These are phyloP conservation scores for Sporothrix variecibatus DNA, from an alignment of 2,329 filamentous ascomycete species.

Conservation along the genomic window DNA sequence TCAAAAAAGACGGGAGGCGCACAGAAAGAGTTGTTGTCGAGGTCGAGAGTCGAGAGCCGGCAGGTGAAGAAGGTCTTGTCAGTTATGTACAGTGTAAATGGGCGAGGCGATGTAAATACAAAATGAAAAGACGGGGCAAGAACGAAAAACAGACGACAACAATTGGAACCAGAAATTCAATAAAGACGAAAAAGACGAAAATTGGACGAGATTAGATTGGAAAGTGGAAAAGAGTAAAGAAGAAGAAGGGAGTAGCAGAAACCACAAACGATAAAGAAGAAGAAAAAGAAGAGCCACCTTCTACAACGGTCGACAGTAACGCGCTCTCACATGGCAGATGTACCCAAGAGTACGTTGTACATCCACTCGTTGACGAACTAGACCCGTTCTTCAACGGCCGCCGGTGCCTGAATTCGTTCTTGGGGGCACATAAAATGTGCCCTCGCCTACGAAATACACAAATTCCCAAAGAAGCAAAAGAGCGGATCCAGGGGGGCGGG, in stretches of 20 bases:
- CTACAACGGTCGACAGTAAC: background rate
- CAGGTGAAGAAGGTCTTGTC: background rate
- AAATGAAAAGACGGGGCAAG: background rate
- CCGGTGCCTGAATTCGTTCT: background rate
- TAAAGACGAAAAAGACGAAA: background rate
- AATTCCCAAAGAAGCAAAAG: background rate
- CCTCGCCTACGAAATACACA: background rate
- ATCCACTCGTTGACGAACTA: background rate
- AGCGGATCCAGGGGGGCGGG: background rate
- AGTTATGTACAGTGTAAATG: background rate
- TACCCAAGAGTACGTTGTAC: background rate
- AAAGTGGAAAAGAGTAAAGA: background rate
- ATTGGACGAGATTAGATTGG: background rate
- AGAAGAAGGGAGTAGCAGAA: background rate
- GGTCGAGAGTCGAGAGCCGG: background rate
- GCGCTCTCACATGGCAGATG: background rate
- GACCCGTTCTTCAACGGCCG: conserved; percentile 3
- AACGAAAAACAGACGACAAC: background rate
- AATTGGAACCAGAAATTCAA: background rate
- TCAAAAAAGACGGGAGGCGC: background rate
- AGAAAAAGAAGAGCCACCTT: background rate
- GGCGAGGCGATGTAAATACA: background rate
- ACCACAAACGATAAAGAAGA: background rate
- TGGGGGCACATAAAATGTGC: background rate
- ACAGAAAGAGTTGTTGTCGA: background rate